Conservation (phyloP, 2,329 filamentous ascomycete species). For the Pseudocercospora musae region DNA sequence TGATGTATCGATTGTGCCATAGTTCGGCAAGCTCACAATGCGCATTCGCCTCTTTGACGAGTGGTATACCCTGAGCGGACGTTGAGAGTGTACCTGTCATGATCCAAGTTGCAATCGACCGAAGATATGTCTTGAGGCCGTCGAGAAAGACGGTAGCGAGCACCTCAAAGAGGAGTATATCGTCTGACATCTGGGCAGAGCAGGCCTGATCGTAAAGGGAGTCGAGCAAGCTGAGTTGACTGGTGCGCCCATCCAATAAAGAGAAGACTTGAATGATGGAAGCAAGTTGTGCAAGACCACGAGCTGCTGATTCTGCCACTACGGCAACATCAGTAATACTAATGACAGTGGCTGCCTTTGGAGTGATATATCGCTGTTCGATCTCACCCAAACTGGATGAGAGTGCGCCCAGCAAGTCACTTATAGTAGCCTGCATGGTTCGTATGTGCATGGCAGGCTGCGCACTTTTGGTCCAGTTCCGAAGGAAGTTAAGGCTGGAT, state of each 20-base stretch:
- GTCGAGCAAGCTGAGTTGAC: slow-evolving; percentile 71
- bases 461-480: slow-evolving; percentile 45
- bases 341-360: slow-evolving; percentile 54
- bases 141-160: slow-evolving; percentile 71
- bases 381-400: slow-evolving; percentile 58
- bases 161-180: slow-evolving; percentile 58
- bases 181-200: slow-evolving; percentile 66
- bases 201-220: slow-evolving; percentile 69
- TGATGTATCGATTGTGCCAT: slow-evolving; percentile 72
- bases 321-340: slow-evolving; percentile 64
- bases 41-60: slow-evolving; percentile 50
- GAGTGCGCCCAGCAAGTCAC: slow-evolving; percentile 55
- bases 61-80: slow-evolving; percentile 50
- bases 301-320: slow-evolving; percentile 54
- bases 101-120: slow-evolving; percentile 81
- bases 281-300: slow-evolving; percentile 59
- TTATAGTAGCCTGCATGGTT: slow-evolving; percentile 65
- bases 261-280: slow-evolving; percentile 52
- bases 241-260: slow-evolving; percentile 42
- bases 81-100: slow-evolving; percentile 65
- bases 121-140: slow-evolving; percentile 78
- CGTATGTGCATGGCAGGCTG: slow-evolving; percentile 53
- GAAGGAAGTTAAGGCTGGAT: slow-evolving; percentile 45
- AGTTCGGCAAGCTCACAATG: slow-evolving; percentile 61
- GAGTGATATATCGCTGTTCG: slow-evolving; percentile 59